phyloP scores from a whole-genome alignment of 352 stramenopile genomes.

The Phytophthora hybrid region DNA sequence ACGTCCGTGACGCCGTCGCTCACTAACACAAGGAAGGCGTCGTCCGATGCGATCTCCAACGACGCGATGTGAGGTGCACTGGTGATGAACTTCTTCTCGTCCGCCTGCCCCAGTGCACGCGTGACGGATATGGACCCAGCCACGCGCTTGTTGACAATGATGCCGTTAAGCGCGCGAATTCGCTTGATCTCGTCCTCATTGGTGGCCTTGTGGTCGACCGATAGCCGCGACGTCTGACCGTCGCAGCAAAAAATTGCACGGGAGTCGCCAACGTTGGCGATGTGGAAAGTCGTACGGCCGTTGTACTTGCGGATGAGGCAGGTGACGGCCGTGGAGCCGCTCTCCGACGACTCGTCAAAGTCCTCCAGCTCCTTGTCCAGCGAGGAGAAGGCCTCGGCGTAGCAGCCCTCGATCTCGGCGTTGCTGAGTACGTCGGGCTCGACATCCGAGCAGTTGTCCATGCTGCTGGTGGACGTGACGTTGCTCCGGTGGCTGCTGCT shows the following conservation, averaged over 20 bases:
- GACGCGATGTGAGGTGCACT: slow-evolving; percentile 68
- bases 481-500: slow-evolving; percentile 52
- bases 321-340: slow-evolving; percentile 80
- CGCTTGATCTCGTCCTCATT: slow-evolving; percentile 80
- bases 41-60: slow-evolving; percentile 53
- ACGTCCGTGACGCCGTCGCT: slow-evolving; percentile 85
- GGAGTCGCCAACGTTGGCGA: slow-evolving; percentile 85
- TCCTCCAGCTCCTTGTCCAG: slow-evolving; percentile 73
- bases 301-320: slow-evolving; percentile 71
- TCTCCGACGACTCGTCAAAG: slow-evolving; percentile 72
- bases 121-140: slow-evolving; percentile 77
- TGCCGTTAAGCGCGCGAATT: slow-evolving; percentile 77
- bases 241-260: slow-evolving; percentile 71
- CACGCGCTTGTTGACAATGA: slow-evolving; percentile 88
- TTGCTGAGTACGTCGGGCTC: slow-evolving; percentile 62
- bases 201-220: slow-evolving; percentile 82
- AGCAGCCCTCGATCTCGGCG: slow-evolving; percentile 72
- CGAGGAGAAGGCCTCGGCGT: slow-evolving; percentile 61
- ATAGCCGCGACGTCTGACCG: slow-evolving; percentile 60
- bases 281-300: slow-evolving; percentile 69
- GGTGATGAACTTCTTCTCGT: slow-evolving; percentile 87
- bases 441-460: slow-evolving; percentile 40
- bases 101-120: slow-evolving; percentile 75
- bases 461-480: slow-evolving; percentile 59
- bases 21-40: slow-evolving; percentile 79